Percentiles rank a stretch among this genome's conserved stretches.
phyloP scores from a whole-genome alignment of 2,329 filamentous ascomycete genomes.

The Arthroderma sp. region DNA sequence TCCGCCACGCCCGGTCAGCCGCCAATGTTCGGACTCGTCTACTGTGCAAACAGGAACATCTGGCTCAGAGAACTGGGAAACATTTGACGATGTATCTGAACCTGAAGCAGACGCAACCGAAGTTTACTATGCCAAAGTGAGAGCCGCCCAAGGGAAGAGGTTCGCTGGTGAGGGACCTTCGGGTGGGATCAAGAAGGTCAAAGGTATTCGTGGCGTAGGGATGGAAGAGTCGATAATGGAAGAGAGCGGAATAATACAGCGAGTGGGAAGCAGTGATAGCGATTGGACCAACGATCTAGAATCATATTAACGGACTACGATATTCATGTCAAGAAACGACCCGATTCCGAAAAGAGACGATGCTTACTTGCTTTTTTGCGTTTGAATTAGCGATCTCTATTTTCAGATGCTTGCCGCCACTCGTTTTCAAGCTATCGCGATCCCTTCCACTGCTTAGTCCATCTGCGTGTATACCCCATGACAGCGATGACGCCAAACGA shows the following conservation, averaged over 20 bases:
- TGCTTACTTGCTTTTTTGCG: too few relatives aligned
- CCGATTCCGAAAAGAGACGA: too few relatives aligned
- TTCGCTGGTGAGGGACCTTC: slow-evolving; percentile 31
- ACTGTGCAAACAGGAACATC: slow-evolving; percentile 50
- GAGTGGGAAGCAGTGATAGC: slow-evolving; percentile 38
- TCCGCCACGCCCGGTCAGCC: slow-evolving; percentile 29
- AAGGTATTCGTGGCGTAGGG: slow-evolving; percentile 36
- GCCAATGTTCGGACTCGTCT: slow-evolving; percentile 64
- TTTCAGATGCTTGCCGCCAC: too few relatives aligned
- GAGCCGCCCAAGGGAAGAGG: slow-evolving; percentile 55
- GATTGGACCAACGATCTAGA: slow-evolving; percentile 42
- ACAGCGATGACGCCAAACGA: too few relatives aligned
- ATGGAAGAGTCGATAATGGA: slow-evolving; percentile 28
- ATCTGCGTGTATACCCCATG: too few relatives aligned
- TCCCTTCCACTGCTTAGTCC: too few relatives aligned
- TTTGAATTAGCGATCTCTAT: too few relatives aligned
- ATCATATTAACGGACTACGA: slow-evolving; percentile 20
- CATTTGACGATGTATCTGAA: slow-evolving; percentile 74
- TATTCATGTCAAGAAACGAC: too few relatives aligned
- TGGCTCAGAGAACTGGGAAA: slow-evolving; percentile 95
- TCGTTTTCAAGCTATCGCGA: too few relatives aligned
- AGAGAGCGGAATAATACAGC: slow-evolving; percentile 31
- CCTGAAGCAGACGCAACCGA: slow-evolving; percentile 61
- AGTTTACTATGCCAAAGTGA: slow-evolving; percentile 65
- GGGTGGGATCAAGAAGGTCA: slow-evolving; percentile 27